phyloP scores from a whole-genome alignment of 208 protist species.

The Wallacemonas rigidus region DNA sequence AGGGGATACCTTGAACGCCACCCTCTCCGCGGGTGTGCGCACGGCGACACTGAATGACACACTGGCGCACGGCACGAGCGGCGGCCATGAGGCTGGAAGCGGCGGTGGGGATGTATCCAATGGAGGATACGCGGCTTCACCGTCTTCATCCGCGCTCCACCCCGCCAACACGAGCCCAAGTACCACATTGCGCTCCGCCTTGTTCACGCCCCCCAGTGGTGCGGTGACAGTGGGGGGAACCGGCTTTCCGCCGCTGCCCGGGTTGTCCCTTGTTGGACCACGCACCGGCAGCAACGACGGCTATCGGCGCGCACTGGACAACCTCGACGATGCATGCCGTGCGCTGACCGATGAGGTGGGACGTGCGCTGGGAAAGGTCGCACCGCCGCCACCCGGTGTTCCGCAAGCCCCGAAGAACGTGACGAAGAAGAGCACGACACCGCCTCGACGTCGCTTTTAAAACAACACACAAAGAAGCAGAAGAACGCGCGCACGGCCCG shows the following conservation, averaged over 20 bases:
- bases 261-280: background rate
- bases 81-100: conserved; percentile 7
- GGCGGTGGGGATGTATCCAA: background rate
- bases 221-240: too few relatives aligned
- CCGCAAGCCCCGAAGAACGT: conserved; percentile 29
- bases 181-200: background rate
- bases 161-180: background rate
- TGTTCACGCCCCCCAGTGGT: too few relatives aligned
- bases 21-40: too few relatives aligned
- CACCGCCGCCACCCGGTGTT: conserved; percentile 26
- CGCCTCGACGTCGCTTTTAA: conserved; percentile 23
- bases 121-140: background rate
- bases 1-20: too few relatives aligned
- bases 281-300: conserved; percentile 18
- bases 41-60: too few relatives aligned
- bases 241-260: background rate
- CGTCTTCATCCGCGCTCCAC: too few relatives aligned
- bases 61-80: background rate
- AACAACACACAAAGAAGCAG: background rate
- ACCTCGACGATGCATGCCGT: conserved; percentile 47
- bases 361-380: conserved; percentile 22
- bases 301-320: conserved; percentile 41
- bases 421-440: background rate
- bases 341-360: conserved; percentile 26
- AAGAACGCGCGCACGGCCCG: too few relatives aligned